Conservation (phyloP, 441 rosid species). For the Populus hybrid region DNA sequence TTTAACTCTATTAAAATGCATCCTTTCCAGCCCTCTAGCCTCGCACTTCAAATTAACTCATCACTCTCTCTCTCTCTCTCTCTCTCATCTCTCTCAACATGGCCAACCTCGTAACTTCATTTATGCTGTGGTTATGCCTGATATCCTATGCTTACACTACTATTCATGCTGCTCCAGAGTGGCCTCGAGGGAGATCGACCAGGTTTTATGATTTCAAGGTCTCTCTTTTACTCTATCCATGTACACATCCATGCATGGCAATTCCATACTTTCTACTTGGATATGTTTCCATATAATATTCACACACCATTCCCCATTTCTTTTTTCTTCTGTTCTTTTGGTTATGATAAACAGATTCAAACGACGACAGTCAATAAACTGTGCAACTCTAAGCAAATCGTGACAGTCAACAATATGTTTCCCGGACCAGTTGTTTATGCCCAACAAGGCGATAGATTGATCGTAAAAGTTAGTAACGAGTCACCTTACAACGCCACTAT, state of each 20-base stretch:
- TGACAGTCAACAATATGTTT: constrained; percentile 57
- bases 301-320: neutral
- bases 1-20: constrained; percentile 20
- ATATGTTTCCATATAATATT: neutral
- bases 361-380: constrained; percentile 53
- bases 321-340: neutral
- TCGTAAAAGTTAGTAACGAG: constrained; percentile 61
- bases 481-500: constrained; percentile 75
- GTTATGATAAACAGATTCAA: constrained; percentile 43
- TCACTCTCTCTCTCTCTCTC: constrained; percentile 1
- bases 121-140: constrained; percentile 27
- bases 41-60: neutral
- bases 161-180: constrained; percentile 19
- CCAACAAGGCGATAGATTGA: constrained; percentile 63
- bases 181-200: constrained; percentile 46
- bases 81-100: constrained; percentile 17
- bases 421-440: constrained; percentile 79
- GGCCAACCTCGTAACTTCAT: constrained; percentile 25
- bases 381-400: constrained; percentile 66
- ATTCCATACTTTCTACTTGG: neutral
- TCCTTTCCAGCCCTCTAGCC: constrained; percentile 9
- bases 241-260: neutral
- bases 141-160: constrained; percentile 17
- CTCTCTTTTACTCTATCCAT: constrained; percentile 2
- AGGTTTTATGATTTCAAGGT: constrained; percentile 79